Evolutionary conservation across 768 basidiomycete genomes (phyloP).

Genomic region (Hortiboletus campestris): DNA sequence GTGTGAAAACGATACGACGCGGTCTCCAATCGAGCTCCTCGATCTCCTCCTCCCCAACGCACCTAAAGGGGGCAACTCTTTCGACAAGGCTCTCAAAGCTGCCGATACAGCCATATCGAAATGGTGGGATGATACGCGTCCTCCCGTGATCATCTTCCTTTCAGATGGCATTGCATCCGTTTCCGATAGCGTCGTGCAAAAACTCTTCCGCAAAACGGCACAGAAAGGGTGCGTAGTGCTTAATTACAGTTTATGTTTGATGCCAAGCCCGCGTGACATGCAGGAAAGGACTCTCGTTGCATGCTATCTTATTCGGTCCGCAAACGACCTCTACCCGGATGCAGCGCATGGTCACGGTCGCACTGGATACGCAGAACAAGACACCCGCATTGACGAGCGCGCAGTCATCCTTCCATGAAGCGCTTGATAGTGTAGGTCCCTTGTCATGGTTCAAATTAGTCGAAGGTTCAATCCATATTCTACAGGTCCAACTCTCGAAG

Average conservation of each 20-base stretch:
- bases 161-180: slow-evolving; percentile 52
- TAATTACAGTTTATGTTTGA: background rate
- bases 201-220: slow-evolving; percentile 37
- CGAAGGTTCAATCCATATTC: background rate
- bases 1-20: slow-evolving; percentile 43
- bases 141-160: slow-evolving; percentile 54
- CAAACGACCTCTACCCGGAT: slow-evolving; percentile 27
- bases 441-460: background rate
- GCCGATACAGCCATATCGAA: slow-evolving; percentile 39
- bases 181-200: slow-evolving; percentile 32
- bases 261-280: background rate
- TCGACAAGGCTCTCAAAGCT: slow-evolving; percentile 37
- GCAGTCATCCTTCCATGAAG: slow-evolving; percentile 48
- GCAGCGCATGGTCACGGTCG: slow-evolving; percentile 47
- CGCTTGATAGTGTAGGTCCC: slow-evolving; percentile 45
- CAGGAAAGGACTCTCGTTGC: slow-evolving; percentile 56
- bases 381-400: slow-evolving; percentile 26
- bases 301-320: slow-evolving; percentile 54
- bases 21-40: slow-evolving; percentile 46
- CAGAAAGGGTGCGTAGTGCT: slow-evolving; percentile 38
- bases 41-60: slow-evolving; percentile 33
- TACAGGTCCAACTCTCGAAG: slow-evolving; percentile 48
- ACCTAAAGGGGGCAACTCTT: slow-evolving; percentile 44
- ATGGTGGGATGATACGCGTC: slow-evolving; percentile 45
- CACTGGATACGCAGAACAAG: slow-evolving; percentile 42